Evolutionary conservation across 2,329 filamentous ascomycete species (phyloP).

Genomic region (Exserohilum turcica): DNA sequence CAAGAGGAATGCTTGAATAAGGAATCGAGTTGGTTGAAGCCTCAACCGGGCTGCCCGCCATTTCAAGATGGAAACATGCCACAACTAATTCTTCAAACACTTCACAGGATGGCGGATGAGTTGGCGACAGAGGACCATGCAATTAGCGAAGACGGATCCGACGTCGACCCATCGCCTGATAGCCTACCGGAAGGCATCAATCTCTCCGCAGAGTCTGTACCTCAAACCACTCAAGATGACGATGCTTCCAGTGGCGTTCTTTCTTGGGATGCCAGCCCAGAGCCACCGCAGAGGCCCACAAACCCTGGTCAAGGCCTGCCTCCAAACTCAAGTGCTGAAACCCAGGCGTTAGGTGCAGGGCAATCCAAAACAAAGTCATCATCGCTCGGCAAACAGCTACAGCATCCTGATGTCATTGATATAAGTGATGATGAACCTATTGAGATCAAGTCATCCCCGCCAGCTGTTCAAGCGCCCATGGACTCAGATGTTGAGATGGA

Average conservation of each 20-base stretch:
- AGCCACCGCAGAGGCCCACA: constrained; percentile 22
- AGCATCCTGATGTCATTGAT: constrained; percentile 1
- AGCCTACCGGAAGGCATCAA: constrained; percentile 4
- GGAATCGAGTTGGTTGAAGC: constrained; percentile 43
- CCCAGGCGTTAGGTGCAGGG: not conserved
- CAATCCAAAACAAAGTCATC: not conserved
- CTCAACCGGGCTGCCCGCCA: constrained; percentile 37
- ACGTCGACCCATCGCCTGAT: constrained; percentile 25
- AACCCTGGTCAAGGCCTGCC: constrained; percentile 23
- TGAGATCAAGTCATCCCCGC: constrained; percentile 27
- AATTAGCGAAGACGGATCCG: constrained; percentile 15
- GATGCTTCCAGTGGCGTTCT: constrained; percentile 1
- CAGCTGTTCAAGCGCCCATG: not conserved
- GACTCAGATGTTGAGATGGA: constrained; percentile 40
- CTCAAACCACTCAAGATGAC: constrained; percentile 11
- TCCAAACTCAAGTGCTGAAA: constrained; percentile 39
- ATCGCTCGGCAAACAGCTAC: not conserved
- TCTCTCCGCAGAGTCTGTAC: constrained; percentile 11
- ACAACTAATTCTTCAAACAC: constrained; percentile 34
- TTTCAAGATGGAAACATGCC: constrained; percentile 50
- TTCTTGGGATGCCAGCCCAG: constrained; percentile 27
- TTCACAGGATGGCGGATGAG: constrained; percentile 26
- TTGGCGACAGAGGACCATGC: constrained; percentile 17
- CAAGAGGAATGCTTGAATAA: constrained; percentile 58
- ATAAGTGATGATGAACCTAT: constrained; percentile 17